These are phyloP conservation scores for Boletus barrowsii DNA, from an alignment of 768 basidiomycete species.

Conservation along the genomic window DNA sequence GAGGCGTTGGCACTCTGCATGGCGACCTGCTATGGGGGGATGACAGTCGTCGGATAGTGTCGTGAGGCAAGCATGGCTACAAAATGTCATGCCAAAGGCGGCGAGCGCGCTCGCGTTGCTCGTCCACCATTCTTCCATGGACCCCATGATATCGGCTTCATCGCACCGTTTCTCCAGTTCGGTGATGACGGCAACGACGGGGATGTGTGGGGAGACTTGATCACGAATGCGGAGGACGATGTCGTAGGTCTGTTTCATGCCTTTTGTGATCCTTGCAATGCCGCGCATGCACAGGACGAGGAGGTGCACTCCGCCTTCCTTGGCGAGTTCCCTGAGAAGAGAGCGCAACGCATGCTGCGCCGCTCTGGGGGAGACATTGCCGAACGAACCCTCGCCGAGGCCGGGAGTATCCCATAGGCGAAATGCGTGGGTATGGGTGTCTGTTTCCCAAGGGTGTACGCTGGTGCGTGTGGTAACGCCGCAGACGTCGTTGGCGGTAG, in stretches of 20 bases:
- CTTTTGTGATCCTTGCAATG: conserved; percentile 13
- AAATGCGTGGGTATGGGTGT: conserved; percentile 15
- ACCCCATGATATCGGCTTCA: conserved; percentile 5
- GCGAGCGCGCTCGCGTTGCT: background rate
- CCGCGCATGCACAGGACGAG: conserved; percentile 27
- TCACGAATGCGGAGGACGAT: conserved; percentile 17
- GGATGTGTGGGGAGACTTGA: conserved; percentile 18
- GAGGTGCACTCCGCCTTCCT: conserved; percentile 25
- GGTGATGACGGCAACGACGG: conserved; percentile 26
- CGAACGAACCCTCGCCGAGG: conserved; percentile 21
- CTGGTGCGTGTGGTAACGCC: conserved; percentile 19
- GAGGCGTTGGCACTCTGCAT: conserved; percentile 13
- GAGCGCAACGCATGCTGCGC: conserved; percentile 19
- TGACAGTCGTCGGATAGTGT: conserved; percentile 20
- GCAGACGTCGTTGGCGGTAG: conserved; percentile 19
- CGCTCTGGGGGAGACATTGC: conserved; percentile 20
- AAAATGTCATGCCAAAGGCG: conserved; percentile 13
- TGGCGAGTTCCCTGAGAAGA: conserved; percentile 19
- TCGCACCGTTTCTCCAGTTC: conserved; percentile 24
- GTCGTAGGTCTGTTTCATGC: conserved; percentile 22
- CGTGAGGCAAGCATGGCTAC: conserved; percentile 23
- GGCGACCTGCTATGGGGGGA: conserved; percentile 18
- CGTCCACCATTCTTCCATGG: conserved; percentile 27
- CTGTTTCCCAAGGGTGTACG: conserved; percentile 19
- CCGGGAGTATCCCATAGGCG: conserved; percentile 26